Evolutionary conservation across 2,329 filamentous ascomycete species (phyloP).

Genomic region (Zopfia rhizophila): DNA sequence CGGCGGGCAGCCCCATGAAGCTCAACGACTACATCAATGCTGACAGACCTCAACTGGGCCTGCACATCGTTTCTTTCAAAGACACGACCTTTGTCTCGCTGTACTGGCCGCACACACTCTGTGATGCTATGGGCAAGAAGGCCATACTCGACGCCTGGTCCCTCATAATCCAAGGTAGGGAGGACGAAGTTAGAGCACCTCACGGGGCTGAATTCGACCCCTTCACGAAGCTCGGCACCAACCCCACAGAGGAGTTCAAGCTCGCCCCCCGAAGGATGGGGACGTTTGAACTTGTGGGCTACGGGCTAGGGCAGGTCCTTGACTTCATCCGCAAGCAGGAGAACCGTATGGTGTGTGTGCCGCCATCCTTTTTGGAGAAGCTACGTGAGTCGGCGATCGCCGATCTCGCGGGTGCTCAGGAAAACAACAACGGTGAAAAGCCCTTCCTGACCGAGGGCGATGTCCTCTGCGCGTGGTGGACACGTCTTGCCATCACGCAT

Average conservation of each 20-base stretch:
- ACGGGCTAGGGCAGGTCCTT: background rate
- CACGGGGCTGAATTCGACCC: conserved; percentile 32
- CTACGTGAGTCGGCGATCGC: conserved; percentile 21
- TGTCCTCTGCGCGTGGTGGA: conserved; percentile 27
- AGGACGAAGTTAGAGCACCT: conserved; percentile 50
- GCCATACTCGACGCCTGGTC: conserved; percentile 61
- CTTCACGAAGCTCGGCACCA: conserved; percentile 25
- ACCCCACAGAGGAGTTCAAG: conserved; percentile 19
- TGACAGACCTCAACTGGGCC: conserved; percentile 59
- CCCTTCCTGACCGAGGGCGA: conserved; percentile 33
- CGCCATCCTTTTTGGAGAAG: conserved; percentile 22
- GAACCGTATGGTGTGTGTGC: conserved; percentile 22
- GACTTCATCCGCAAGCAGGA: background rate
- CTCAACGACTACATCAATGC: conserved; percentile 15
- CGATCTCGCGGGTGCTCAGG: too few relatives aligned
- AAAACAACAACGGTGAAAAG: too few relatives aligned
- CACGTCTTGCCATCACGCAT: conserved; percentile 15
- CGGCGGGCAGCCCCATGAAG: conserved; percentile 1
- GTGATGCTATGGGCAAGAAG: conserved; percentile 58
- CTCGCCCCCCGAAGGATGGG: conserved; percentile 1
- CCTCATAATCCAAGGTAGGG: conserved; percentile 55
- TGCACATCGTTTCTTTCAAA: conserved; percentile 61
- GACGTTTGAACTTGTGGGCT: conserved; percentile 3
- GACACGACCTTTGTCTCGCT: conserved; percentile 63
- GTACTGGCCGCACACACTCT: conserved; percentile 60